Conservation (phyloP, 1,284 basidiomycete genomes). For the Moesziomyces sp. region DNA sequence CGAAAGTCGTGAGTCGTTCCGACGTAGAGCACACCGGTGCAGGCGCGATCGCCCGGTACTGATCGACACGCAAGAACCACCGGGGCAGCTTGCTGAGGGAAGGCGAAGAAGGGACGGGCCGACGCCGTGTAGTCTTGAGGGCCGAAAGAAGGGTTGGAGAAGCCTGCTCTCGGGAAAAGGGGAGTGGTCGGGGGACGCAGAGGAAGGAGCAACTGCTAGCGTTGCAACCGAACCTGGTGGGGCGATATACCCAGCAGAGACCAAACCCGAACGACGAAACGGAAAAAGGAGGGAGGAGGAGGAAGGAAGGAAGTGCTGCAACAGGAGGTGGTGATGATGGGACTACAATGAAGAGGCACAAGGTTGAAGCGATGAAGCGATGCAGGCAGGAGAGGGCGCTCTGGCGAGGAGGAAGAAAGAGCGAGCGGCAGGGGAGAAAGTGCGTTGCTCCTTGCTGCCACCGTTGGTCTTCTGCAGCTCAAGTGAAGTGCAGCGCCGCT, state of each 20-base stretch:
- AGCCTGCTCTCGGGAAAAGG: conserved; percentile 33
- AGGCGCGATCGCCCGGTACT: too few relatives aligned
- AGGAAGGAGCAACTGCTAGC: not conserved
- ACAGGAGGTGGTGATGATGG: not conserved
- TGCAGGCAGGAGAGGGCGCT: too few relatives aligned
- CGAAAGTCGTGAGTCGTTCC: too few relatives aligned
- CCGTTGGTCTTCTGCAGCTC: too few relatives aligned
- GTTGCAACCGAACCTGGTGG: conserved; percentile 13
- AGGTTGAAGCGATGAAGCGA: too few relatives aligned
- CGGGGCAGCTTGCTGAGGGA: conserved; percentile 28
- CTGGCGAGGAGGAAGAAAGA: too few relatives aligned
- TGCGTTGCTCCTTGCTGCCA: too few relatives aligned
- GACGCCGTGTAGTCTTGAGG: not conserved
- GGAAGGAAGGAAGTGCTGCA: conserved; percentile 11
- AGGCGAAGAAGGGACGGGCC: not conserved
- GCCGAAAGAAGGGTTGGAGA: conserved; percentile 14
- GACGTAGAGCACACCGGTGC: too few relatives aligned
- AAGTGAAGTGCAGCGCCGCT: too few relatives aligned
- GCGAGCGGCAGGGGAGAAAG: too few relatives aligned
- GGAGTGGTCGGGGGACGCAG: not conserved
- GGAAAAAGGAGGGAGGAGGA: conserved; percentile 10
- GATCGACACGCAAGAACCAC: conserved; percentile 4
- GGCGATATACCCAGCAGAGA: conserved; percentile 8
- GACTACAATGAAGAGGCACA: too few relatives aligned
- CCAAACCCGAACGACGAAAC: conserved; percentile 17